Percentiles rank a stretch among this genome's conserved stretches.
phyloP scores from a whole-genome alignment of 1,284 basidiomycete genomes.

The Fomitopsis schrenkii region DNA sequence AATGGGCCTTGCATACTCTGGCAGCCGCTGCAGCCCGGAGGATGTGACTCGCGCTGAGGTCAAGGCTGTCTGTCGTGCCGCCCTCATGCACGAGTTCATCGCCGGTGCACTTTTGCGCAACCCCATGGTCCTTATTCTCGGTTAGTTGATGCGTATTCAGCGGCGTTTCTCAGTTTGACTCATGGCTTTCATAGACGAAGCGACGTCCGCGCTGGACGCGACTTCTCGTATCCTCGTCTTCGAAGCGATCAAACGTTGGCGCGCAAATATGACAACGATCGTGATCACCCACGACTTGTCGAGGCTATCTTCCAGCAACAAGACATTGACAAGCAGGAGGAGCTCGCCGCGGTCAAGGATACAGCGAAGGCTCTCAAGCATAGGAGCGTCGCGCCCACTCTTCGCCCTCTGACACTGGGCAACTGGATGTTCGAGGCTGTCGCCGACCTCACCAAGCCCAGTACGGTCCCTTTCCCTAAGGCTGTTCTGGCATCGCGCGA shows the following conservation, averaged over 20 bases:
- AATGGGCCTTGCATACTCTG: constrained; percentile 64
- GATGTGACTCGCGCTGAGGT: constrained; percentile 69
- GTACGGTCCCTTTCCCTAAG: constrained; percentile 12
- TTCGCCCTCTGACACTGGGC: constrained; percentile 40
- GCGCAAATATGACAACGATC: constrained; percentile 84
- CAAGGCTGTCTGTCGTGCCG: constrained; percentile 77
- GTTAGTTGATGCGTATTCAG: constrained; percentile 40
- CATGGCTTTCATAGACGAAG: constrained; percentile 74
- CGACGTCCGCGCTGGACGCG: constrained; percentile 92
- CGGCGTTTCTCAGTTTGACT: background rate
- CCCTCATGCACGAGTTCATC: constrained; percentile 89
- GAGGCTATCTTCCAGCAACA: constrained; percentile 37
- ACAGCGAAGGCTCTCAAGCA: constrained; percentile 27
- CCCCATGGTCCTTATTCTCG: constrained; percentile 88
- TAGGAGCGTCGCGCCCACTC: constrained; percentile 32
- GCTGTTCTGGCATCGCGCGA: constrained; percentile 18
- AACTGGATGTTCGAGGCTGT: constrained; percentile 81
- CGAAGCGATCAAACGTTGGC: constrained; percentile 83
- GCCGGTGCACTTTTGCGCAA: constrained; percentile 86
- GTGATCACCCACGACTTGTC: constrained; percentile 94
- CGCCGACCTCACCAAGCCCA: constrained; percentile 50
- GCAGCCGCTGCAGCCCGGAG: constrained; percentile 33
- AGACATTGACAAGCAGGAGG: constrained; percentile 31
- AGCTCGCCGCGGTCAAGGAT: constrained; percentile 23
- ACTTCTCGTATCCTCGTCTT: constrained; percentile 87